Base-by-base conservation (phyloP, 2,329 filamentous ascomycete genomes). In the Elsinoe batatas region DNA sequence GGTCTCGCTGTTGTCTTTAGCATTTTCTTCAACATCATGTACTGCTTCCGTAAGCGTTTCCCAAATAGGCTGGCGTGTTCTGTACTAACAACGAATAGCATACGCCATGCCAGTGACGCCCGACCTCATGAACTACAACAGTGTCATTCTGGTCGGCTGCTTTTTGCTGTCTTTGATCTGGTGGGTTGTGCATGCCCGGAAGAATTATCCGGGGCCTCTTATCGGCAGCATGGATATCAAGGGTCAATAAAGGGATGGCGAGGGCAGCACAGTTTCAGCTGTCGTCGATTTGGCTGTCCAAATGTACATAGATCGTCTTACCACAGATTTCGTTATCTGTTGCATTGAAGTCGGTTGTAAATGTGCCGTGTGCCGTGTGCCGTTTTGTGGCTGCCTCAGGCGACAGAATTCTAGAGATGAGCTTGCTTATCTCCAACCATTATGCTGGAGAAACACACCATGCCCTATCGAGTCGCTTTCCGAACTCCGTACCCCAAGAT, bases 121-220 rank as follows among this genome's bases (percentile, higher is more conserved):
- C 1, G 63, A 68, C 32, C 70, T 66, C 3, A 78, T 78, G 76
- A 78, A 77, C 60, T 79, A 76, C 63, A 80, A 79, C 64, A 76
- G 73, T 58, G 78, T 80, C 3, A 78, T 80, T 56, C 64, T 80
- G 18, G 73, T 73, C 15, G 75, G 79, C 18, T 69, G 74, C 43
- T 60, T 79, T n/a, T 60, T 67, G 0, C 56, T 80, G 4, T 77
- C 76, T 0, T 66, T 66, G 0, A 56, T 74, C 3, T 79, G 77
- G 77, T 80, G 78, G 77, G 57, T 75, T 5, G 53, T 75, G 1
- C 73, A 79, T 57, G 77, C 74, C 2, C 61, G 64, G 17, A 65
- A 65, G 38, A 71, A 78, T 58, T 80, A 80, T 58, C 73, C 75
- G 0, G 75, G 76, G 0, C 77, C 77, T 2, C 77, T 76, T 60